These are phyloP conservation scores for Mytilinidion resinicola DNA, from an alignment of 495 filamentous ascomycete genomes.

Conservation along the genomic window DNA sequence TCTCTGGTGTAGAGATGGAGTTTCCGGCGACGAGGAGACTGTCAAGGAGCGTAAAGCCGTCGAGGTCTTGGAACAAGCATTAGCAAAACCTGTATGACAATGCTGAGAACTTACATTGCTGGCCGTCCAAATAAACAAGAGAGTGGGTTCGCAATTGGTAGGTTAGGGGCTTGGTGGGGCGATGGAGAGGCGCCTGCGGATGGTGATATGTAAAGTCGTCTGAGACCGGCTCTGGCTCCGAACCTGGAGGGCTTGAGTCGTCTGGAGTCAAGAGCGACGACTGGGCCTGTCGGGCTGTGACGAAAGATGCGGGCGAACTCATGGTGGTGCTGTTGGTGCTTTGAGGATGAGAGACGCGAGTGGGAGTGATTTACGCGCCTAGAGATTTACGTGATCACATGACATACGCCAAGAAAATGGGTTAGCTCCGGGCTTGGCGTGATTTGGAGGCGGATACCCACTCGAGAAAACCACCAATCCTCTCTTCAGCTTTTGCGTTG, in stretches of 20 bases:
- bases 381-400: too few species aligned
- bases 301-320: neutral
- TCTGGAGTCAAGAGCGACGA: neutral
- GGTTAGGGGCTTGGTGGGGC: constrained; percentile 13
- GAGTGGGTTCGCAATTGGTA: constrained; percentile 22
- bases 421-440: too few species aligned
- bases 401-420: too few species aligned
- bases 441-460: too few species aligned
- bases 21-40: constrained; percentile 56
- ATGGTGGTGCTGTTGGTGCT: neutral
- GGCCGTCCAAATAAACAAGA: constrained; percentile 21
- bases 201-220: neutral
- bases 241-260: neutral
- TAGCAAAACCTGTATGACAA: neutral
- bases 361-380: too few species aligned
- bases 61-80: constrained; percentile 46
- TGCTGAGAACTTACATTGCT: constrained; percentile 12
- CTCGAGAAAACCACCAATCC: too few species aligned
- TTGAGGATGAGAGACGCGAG: neutral
- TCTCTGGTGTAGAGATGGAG: constrained; percentile 20
- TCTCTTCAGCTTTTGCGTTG: too few species aligned
- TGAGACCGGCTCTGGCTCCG: neutral
- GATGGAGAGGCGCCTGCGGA: constrained; percentile 4
- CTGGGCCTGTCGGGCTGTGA: neutral
- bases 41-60: constrained; percentile 62